Percentiles rank a stretch among this genome's conserved stretches.
Conservation (phyloP, 176 grass and related monocot genomes). For the Pontederia paniculata region DNA sequence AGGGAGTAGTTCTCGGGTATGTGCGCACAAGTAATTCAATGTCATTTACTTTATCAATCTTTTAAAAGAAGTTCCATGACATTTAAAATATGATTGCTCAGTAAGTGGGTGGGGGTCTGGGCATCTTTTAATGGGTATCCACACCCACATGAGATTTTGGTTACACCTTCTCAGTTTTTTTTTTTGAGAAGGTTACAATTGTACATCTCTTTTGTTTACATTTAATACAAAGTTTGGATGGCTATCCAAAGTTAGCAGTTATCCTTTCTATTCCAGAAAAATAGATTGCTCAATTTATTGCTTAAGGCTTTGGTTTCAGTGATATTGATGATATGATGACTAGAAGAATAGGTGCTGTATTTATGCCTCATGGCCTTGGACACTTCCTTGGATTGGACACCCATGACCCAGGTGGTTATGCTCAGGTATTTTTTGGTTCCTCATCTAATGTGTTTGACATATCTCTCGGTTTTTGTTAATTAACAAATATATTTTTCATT, state of each 20-base stretch:
- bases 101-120: too few relatives aligned
- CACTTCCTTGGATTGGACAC: constrained; percentile 98
- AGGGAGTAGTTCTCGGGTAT: constrained; percentile 61
- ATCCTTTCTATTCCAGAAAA: too few relatives aligned
- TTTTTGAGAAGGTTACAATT: too few relatives aligned
- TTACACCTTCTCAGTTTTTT: too few relatives aligned
- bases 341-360: constrained; percentile 69
- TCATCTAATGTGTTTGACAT: background rate
- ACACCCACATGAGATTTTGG: too few relatives aligned
- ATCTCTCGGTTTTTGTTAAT: background rate
- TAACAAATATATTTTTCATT: background rate
- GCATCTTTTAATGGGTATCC: too few relatives aligned
- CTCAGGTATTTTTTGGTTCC: constrained; percentile 28
- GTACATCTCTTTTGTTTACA: too few relatives aligned
- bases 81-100: background rate
- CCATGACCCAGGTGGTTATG: constrained; percentile 92
- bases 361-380: constrained; percentile 95
- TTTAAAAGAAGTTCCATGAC: too few relatives aligned
- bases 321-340: constrained; percentile 80
- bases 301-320: constrained; percentile 29
- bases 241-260: too few relatives aligned
- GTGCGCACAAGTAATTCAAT: constrained; percentile 3
- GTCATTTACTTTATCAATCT: too few relatives aligned
- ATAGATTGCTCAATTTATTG: background rate
- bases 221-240: too few relatives aligned